These are phyloP conservation scores for Exidia glandulosa DNA, from an alignment of 768 basidiomycete species.

Conservation along the genomic window DNA sequence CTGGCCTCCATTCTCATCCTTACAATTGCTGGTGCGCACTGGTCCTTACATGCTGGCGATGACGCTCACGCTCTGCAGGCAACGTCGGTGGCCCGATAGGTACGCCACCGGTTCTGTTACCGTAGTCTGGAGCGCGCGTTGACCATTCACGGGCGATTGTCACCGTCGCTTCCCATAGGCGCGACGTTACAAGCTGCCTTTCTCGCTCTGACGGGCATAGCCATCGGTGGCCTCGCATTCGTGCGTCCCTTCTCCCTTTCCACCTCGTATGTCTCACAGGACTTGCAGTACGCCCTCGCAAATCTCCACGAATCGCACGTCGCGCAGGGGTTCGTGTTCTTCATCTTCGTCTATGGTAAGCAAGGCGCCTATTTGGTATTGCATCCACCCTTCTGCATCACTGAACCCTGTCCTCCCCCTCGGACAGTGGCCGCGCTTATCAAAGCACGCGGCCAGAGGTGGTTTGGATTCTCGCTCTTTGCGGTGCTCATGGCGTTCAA, in stretches of 20 bases:
- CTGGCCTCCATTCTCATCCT: slow-evolving; percentile 14
- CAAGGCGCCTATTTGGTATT: neutral
- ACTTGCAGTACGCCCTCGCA: slow-evolving; percentile 12
- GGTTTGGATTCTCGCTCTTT: slow-evolving; percentile 17
- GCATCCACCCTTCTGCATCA: neutral
- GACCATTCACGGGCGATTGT: neutral
- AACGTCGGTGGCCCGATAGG: neutral
- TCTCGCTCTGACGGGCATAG: slow-evolving; percentile 9
- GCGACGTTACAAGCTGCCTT: slow-evolving; percentile 10
- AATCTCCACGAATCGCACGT: slow-evolving; percentile 15
- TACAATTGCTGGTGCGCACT: slow-evolving; percentile 14
- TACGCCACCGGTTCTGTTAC: neutral
- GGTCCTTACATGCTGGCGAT: slow-evolving; percentile 5
- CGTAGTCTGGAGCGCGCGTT: too few species aligned
- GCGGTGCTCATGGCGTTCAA: slow-evolving; percentile 18
- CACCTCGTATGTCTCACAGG: neutral
- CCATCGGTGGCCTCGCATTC: slow-evolving; percentile 16
- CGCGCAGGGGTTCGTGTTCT: slow-evolving; percentile 20
- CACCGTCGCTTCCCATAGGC: neutral
- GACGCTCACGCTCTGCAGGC: neutral
- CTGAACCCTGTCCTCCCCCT: neutral
- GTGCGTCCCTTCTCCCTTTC: neutral
- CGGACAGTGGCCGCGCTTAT: slow-evolving; percentile 13
- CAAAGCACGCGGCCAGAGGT: slow-evolving; percentile 15
- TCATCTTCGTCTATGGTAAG: slow-evolving; percentile 14